Base-by-base conservation (phyloP, 2,329 filamentous ascomycete genomes). In the Coniochaeta sp. region DNA sequence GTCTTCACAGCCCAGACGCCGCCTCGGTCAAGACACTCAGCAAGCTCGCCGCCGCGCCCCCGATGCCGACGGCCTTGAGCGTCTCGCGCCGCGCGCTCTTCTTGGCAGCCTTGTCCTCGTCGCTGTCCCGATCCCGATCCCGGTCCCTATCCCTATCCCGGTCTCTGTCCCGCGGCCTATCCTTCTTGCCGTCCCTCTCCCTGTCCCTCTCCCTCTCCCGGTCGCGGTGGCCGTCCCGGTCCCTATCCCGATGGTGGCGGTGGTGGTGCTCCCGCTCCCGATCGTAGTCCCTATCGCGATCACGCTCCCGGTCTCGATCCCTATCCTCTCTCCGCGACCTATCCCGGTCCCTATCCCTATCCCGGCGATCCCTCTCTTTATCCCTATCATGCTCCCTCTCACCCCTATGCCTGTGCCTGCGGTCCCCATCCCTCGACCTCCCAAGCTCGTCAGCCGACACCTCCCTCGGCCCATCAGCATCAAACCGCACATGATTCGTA, bases 1-100 rank as follows among this genome's bases (percentile, higher is more conserved):
- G n/a, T n/a, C n/a, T 31, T 9, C 9, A 57, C 12, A 57, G 55
- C 12, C 31, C 55, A 2, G 33, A n/a, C 2, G 55, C 55, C 6
- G 83, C 84, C 67, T 87, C 83, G 4, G 81, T 79, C 34, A 87
- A 70, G 1, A 86, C 82, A 59, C 79, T 80, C 54, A 87, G 66
- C 62, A 87, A 70, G 59, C 82, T 85, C 2, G 80, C 83, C 0
- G 85, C 84, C 0, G 83, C 84, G 11, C 84, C 82, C 4, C 84
- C 84, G 33, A 88, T 81, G 1, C 84, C 81, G 6, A 83, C 84
- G 0, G 81, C 82, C 1, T 79, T 78, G 4, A 86, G 74, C 17
- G 82, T 80, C 63, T 84, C 82, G 56, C 80, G 79, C 71, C 79
- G 79, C 14, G 73, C 74, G 66, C 76, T 79, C 68, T 75, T 79